Conservation (phyloP, 2,329 filamentous ascomycete species). For the Cladophialophora psammophila region DNA sequence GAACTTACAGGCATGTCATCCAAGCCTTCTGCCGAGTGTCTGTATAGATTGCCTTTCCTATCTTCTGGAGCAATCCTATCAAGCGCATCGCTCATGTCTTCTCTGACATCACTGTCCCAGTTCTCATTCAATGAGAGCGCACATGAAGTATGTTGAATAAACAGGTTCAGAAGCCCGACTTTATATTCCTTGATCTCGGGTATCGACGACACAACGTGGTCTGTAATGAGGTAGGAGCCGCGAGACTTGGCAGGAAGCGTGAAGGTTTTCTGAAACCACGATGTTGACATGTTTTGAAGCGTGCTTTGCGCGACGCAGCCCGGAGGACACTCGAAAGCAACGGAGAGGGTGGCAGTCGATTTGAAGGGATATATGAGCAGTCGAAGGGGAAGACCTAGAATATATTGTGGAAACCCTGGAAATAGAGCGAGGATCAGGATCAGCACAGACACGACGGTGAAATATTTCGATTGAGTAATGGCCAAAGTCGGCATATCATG, state of each 20-base stretch:
- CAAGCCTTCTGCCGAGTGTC: slow-evolving; percentile 82
- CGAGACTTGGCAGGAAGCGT: slow-evolving; percentile 77
- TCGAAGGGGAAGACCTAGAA: slow-evolving; percentile 34
- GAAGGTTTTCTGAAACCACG: slow-evolving; percentile 86
- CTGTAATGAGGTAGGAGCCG: slow-evolving; percentile 89
- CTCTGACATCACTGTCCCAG: slow-evolving; percentile 81
- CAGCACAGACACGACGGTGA: slow-evolving; percentile 32
- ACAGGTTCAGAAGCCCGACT: slow-evolving; percentile 84
- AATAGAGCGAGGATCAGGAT: slow-evolving; percentile 36
- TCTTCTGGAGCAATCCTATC: slow-evolving; percentile 90
- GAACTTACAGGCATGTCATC: slow-evolving; percentile 89
- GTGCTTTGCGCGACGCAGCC: slow-evolving; percentile 22
- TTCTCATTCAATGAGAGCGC: slow-evolving; percentile 95
- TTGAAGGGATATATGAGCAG: slow-evolving; percentile 10
- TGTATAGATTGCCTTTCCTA: slow-evolving; percentile 76
- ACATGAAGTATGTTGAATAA: slow-evolving; percentile 94
- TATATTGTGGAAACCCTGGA: slow-evolving; percentile 37
- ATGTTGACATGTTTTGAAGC: slow-evolving; percentile 40
- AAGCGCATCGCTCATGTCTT: slow-evolving; percentile 91
- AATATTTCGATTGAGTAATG: slow-evolving; percentile 34
- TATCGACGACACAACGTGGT: slow-evolving; percentile 72
- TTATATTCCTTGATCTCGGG: slow-evolving; percentile 86
- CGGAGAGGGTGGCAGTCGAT: background rate
- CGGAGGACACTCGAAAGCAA: slow-evolving; percentile 23
- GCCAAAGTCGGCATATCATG: slow-evolving; percentile 35